These are phyloP conservation scores for Basidiobolus meristosporus DNA, from an alignment of 371 early-diverging fungal species.

Conservation along the genomic window DNA sequence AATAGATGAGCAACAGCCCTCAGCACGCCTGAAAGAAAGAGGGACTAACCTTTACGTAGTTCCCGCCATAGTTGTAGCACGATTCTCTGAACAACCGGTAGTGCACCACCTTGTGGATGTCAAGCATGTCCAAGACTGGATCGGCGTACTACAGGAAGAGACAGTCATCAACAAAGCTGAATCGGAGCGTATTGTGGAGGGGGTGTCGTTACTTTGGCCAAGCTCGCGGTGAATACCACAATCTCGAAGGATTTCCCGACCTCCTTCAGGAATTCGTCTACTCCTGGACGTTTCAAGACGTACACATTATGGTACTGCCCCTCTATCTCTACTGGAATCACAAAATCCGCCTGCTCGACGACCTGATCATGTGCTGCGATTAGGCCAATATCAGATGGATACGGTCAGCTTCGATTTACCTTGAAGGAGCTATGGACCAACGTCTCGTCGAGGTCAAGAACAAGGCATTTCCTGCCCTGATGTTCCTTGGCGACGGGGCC, in stretches of 20 bases:
- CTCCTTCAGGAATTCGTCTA: conserved; percentile 74
- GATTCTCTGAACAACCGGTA: conserved; percentile 90
- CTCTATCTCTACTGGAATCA: conserved; percentile 82
- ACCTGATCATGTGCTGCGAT: conserved; percentile 10
- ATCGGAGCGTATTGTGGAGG: too few relatives aligned
- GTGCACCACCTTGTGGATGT: conserved; percentile 58
- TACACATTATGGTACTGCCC: conserved; percentile 83
- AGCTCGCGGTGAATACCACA: conserved; percentile 89
- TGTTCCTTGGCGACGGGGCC: conserved; percentile 21
- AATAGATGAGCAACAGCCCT: neutral
- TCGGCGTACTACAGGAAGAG: conserved; percentile 79
- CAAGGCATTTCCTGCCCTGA: conserved; percentile 52
- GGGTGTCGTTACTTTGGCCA: conserved; percentile 57
- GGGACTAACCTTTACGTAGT: conserved; percentile 83
- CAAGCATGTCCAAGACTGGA: conserved; percentile 87
- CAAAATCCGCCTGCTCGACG: conserved; percentile 76
- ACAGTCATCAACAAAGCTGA: too few relatives aligned
- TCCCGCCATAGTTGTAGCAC: conserved; percentile 86
- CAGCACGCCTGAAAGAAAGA: neutral
- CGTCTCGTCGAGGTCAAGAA: conserved; percentile 74
- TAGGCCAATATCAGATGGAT: conserved; percentile 11
- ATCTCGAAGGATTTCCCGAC: conserved; percentile 81
- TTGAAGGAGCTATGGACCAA: conserved; percentile 73
- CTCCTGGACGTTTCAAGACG: conserved; percentile 88
- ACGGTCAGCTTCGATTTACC: too few relatives aligned